Conservation (phyloP, 306 rosid species). For the Inga leiocalycina region DNA sequence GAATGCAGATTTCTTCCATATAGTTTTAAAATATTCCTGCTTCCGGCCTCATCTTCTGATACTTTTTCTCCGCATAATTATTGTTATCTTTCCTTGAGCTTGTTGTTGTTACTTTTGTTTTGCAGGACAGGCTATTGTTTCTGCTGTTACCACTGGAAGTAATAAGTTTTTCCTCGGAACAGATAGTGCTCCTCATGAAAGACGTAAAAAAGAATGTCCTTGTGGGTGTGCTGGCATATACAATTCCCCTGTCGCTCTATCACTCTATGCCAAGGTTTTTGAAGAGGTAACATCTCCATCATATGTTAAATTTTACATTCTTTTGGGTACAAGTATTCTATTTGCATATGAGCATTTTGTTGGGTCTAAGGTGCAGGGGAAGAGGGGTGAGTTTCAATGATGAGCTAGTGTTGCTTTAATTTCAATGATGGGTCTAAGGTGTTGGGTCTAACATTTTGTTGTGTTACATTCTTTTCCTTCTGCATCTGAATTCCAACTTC, state of each 20-base stretch:
- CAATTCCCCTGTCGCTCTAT: slow-evolving; percentile 82
- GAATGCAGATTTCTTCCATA: background rate
- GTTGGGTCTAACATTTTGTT: too few species aligned
- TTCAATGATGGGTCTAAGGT: too few species aligned
- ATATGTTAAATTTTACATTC: slow-evolving; percentile 13
- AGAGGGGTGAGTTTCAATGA: background rate
- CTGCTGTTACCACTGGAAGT: slow-evolving; percentile 85
- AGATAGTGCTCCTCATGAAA: slow-evolving; percentile 96
- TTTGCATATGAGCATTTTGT: slow-evolving; percentile 15
- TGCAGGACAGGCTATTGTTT: slow-evolving; percentile 74
- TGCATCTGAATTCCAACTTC: background rate
- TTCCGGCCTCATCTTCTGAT: background rate
- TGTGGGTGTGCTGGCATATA: slow-evolving; percentile 96
- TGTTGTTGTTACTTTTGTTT: slow-evolving; percentile 1
- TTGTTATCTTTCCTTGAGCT: slow-evolving; percentile 17
- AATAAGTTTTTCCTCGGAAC: slow-evolving; percentile 88
- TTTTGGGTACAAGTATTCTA: background rate
- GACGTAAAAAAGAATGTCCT: slow-evolving; percentile 65
- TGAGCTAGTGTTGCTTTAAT: background rate
- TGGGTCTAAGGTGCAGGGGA: background rate
- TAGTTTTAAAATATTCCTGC: background rate
- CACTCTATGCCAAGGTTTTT: slow-evolving; percentile 85
- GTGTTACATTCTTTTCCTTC: too few species aligned
- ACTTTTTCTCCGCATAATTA: slow-evolving; percentile 22
- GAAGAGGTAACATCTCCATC: slow-evolving; percentile 70